Base-by-base conservation (phyloP, 208 protist species). In the Balamuthia mandrillaris region DNA sequence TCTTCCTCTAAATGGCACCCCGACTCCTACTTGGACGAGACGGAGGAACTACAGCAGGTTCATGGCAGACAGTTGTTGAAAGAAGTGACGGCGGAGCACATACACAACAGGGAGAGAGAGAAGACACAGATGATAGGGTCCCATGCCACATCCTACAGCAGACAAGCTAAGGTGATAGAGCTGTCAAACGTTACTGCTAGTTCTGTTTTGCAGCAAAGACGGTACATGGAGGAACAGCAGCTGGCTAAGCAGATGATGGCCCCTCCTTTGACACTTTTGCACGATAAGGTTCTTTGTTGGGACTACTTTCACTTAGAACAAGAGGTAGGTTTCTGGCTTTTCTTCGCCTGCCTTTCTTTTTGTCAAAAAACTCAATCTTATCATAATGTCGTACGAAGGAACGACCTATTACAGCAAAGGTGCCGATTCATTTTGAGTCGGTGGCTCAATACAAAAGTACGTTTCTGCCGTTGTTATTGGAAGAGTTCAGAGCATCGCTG, bases 401-500 rank as follows among this genome's bases (percentile, higher is more conserved):
- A 74, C 63, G 21, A 1, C 41, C 44, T 33, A 33, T 21, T 9
- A 5, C 49, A 54, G 27, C 21, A 1, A n/a, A 54, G n/a, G 86
- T 88, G 0, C 66, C 86, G 3, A 29, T 72, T 24, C 14, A 3
- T 29, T 88, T 85, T 47, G 2, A 33, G 2, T 77, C 42, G 2
- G 14, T 63, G 3, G 86, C 79, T 4, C 58, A 88, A 9, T 91
- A 91, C 63, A 81, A 88, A 3, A 35, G 83, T 5, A 82, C 87
- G 31, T 90, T 91, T 35, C 61, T 87, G 37, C 89, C 89, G 18
- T 63, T 91, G 12, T 39, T 91, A 33, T 39, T 91, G 0, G 78
- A 91, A 27, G 89, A 91, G 31, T 90, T 85, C 75, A 79, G 84
- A 33, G 84, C 87, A n/a, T 85, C 87, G 33, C 47, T 88, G 3